Conservation (phyloP, 257 asterid genomes). For the Lycium ferocissimum region DNA sequence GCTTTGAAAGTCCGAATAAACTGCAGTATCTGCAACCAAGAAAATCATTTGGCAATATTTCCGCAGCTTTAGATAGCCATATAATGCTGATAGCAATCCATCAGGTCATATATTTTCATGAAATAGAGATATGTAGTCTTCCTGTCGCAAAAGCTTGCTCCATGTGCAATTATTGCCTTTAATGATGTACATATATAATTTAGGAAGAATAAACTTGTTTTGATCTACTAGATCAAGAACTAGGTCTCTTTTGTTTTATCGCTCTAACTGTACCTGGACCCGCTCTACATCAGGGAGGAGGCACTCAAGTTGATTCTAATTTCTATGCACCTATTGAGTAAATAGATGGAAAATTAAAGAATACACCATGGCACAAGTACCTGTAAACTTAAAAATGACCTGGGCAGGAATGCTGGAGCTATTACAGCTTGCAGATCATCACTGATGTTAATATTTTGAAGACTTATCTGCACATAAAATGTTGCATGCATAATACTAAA, state of each 20-base stretch:
- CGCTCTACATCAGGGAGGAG: not conserved
- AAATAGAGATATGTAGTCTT: not conserved
- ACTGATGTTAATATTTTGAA: slow-evolving; percentile 72
- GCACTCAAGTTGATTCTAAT: not conserved
- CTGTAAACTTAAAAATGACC: slow-evolving; percentile 80
- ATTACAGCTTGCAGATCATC: slow-evolving; percentile 79
- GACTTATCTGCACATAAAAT: slow-evolving; percentile 59
- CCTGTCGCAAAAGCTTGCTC: not conserved
- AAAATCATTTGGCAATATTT: not conserved
- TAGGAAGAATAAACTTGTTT: not conserved
- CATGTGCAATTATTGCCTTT: not conserved
- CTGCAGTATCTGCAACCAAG: slow-evolving; percentile 65
- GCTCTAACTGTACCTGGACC: not conserved
- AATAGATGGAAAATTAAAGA: not conserved
- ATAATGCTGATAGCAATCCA: not conserved
- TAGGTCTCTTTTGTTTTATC: not conserved
- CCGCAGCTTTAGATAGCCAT: not conserved
- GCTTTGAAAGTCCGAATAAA: slow-evolving; percentile 76
- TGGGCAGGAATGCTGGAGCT: slow-evolving; percentile 88
- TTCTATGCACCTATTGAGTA: not conserved
- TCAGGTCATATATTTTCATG: not conserved
- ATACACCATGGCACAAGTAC: slow-evolving; percentile 40
- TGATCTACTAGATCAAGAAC: slow-evolving; percentile 22
- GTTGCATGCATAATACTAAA: not conserved
- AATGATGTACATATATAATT: not conserved